Evolutionary conservation across 2,329 filamentous ascomycete genomes (phyloP).

Genomic region (Geosmithia putterillii): DNA sequence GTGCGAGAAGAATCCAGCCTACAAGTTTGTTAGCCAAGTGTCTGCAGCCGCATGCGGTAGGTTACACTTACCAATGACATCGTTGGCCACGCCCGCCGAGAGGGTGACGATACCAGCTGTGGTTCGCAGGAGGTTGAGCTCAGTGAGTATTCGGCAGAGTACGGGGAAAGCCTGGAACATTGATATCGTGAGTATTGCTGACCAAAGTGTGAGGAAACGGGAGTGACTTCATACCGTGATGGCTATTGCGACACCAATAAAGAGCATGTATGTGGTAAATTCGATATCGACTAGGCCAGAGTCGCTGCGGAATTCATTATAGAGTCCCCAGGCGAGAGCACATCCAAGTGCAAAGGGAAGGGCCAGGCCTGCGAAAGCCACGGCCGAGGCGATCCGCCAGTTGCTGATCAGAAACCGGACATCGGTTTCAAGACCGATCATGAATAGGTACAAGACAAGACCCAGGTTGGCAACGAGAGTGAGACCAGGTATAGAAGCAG

Average conservation of each 20-base stretch:
- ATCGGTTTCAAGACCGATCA: constrained; percentile 81
- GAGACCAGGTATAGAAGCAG: constrained; percentile 60
- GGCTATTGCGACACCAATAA: constrained; percentile 85
- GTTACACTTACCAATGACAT: constrained; percentile 36
- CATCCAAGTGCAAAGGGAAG: constrained; percentile 74
- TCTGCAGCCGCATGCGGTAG: neutral
- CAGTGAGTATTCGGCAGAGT: constrained; percentile 83
- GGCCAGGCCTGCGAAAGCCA: constrained; percentile 68
- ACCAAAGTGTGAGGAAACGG: neutral
- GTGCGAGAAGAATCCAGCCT: constrained; percentile 76
- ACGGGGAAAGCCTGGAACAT: constrained; percentile 57
- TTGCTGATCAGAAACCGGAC: constrained; percentile 65
- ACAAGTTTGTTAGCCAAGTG: neutral
- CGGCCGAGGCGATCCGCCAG: constrained; percentile 67
- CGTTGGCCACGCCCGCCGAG: constrained; percentile 85
- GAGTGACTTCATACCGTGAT: constrained; percentile 50
- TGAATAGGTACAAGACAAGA: constrained; percentile 73
- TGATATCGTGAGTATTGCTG: neutral
- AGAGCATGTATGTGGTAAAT: constrained; percentile 49
- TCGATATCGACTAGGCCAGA: constrained; percentile 24
- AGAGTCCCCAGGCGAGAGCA: constrained; percentile 71
- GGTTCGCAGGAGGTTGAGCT: constrained; percentile 74
- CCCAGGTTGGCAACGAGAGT: constrained; percentile 73
- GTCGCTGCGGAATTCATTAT: constrained; percentile 52
- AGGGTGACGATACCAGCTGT: constrained; percentile 80